Base-by-base conservation (phyloP, 306 rosid genomes). In the Herpetospermum pedunculosum region DNA sequence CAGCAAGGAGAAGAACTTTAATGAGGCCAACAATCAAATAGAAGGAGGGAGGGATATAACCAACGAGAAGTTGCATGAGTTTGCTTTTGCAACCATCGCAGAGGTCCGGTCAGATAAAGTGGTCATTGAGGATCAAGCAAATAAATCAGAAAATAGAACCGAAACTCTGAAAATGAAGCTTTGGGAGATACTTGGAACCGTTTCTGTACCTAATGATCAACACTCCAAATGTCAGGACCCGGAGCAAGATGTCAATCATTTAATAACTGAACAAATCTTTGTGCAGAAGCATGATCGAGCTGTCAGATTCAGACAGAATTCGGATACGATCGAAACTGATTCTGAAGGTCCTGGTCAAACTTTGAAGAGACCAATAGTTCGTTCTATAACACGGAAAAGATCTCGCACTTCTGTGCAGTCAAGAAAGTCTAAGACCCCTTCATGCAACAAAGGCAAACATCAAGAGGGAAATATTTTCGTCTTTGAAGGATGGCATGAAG, bases 241-340 rank as follows among this genome's bases (percentile, higher is more conserved):
- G 49, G 85, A 77, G 55, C 73, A 60, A 57, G 85, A 67, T 55
- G 81, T 47, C 74, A 84, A 77, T 62, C 50, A 72, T 52, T 75
- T 79, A 62, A 78, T 74, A 29, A 80, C 77, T 9, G 81, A 83
- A 84, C 86, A 79, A 58, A 72, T 35, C 60, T 44, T 83, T 81
- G 82, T 74, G 69, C 84, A 76, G 73, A 76, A 77, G 76, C 87
- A 72, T 76, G 80, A 70, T 49, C 64, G 57, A 55, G 81, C 75
- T 60, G 82, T 78, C 74, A 81, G 79, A 78, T 44, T 73, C 43
- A 85, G 76, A 73, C 92, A 89, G 62, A 87, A 81, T 77, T 94
- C 99, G 0, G 97, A 94, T 80, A 79, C 92, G 18, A 91, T 91
- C 77, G 99, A 91, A 87, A 85, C 92, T 46, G 97, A 89, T 81